phyloP scores from a whole-genome alignment of 2,329 filamentous ascomycete genomes.

The Phaeosphaeriaceae sp. region DNA sequence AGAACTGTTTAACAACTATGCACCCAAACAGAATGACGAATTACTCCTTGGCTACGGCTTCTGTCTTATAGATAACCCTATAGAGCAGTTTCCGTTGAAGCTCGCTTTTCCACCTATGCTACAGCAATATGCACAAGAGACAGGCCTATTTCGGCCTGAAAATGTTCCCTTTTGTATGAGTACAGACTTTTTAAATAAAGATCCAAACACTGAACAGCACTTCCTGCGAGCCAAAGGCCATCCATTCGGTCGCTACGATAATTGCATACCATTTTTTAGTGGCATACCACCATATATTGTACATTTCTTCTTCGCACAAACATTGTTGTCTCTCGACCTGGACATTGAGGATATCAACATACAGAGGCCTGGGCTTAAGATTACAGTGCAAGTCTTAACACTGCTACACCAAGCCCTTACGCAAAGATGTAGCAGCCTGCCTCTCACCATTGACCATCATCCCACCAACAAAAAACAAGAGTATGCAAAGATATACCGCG shows the following conservation, averaged over 20 bases:
- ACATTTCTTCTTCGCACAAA: slow-evolving; percentile 39
- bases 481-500: slow-evolving; percentile 52
- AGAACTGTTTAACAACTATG: slow-evolving; percentile 62
- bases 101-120: slow-evolving; percentile 49
- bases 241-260: slow-evolving; percentile 43
- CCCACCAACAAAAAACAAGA: slow-evolving; percentile 47
- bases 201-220: slow-evolving; percentile 38
- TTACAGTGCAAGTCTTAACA: slow-evolving; percentile 31
- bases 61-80: slow-evolving; percentile 54
- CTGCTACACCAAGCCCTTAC: slow-evolving; percentile 33
- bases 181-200: slow-evolving; percentile 21
- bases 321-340: slow-evolving; percentile 27
- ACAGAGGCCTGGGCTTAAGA: slow-evolving; percentile 19
- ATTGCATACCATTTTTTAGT: slow-evolving; percentile 35
- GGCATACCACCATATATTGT: slow-evolving; percentile 45
- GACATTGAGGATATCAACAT: slow-evolving; percentile 16
- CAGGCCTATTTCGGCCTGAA: slow-evolving; percentile 18
- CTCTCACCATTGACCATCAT: slow-evolving; percentile 5
- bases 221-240: slow-evolving; percentile 42
- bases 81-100: slow-evolving; percentile 54
- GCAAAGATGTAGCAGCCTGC: slow-evolving; percentile 26
- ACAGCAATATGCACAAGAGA: slow-evolving; percentile 23
- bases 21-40: slow-evolving; percentile 60
- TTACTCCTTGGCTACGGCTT: slow-evolving; percentile 62
- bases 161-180: slow-evolving; percentile 38